Percentiles rank a stretch among this genome's conserved stretches.
These are phyloP conservation scores for Rhizopogon roseolus DNA, from an alignment of 768 basidiomycete species.

Conservation along the genomic window DNA sequence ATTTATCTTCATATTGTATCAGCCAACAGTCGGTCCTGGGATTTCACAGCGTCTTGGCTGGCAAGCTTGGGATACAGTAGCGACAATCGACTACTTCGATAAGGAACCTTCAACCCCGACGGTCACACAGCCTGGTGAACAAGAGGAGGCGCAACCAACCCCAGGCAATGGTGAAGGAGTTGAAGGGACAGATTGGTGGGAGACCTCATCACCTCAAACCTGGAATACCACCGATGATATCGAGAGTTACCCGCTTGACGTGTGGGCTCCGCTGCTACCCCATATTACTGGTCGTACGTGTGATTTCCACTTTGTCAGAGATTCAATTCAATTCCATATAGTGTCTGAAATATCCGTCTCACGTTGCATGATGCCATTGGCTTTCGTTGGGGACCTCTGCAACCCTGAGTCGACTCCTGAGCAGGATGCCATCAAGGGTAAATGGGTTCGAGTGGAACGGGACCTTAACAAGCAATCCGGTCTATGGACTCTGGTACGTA, in stretches of 20 bases:
- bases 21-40: slow-evolving; percentile 72
- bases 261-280: slow-evolving; percentile 72
- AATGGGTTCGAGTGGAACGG: slow-evolving; percentile 85
- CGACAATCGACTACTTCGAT: slow-evolving; percentile 16
- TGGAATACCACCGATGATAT: slow-evolving; percentile 40
- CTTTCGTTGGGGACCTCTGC: slow-evolving; percentile 55
- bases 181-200: slow-evolving; percentile 64
- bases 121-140: background rate
- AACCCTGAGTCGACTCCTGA: slow-evolving; percentile 63
- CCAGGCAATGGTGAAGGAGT: slow-evolving; percentile 6
- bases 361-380: slow-evolving; percentile 63
- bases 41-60: slow-evolving; percentile 72
- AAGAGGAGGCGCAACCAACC: slow-evolving; percentile 7
- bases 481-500: slow-evolving; percentile 56
- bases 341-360: slow-evolving; percentile 80
- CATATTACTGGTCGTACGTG: slow-evolving; percentile 71
- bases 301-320: background rate
- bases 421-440: slow-evolving; percentile 71
- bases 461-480: slow-evolving; percentile 71
- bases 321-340: background rate
- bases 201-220: slow-evolving; percentile 36
- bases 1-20: slow-evolving; percentile 77
- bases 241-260: slow-evolving; percentile 73
- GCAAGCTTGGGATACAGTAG: slow-evolving; percentile 81
- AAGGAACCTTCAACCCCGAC: background rate